Evolutionary conservation across 257 asterid species (phyloP).

Genomic region (Nicotiana attenuata): DNA sequence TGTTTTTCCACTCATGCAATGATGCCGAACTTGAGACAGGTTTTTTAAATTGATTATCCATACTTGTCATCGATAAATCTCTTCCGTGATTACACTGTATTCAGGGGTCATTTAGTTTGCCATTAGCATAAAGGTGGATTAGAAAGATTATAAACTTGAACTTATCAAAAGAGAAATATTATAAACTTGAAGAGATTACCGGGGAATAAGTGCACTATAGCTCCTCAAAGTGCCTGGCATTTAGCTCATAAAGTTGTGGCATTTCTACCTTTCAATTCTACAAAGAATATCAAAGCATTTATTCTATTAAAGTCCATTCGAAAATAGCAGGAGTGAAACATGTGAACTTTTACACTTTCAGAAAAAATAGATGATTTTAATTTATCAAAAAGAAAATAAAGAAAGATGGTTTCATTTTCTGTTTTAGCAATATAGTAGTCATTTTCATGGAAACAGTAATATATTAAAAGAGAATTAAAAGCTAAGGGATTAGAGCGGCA

Average conservation of each 20-base stretch:
- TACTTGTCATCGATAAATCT: not conserved
- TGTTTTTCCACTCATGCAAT: conserved; percentile 78
- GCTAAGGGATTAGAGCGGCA: not conserved
- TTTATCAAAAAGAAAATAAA: not conserved
- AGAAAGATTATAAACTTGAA: not conserved
- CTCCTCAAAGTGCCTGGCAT: not conserved
- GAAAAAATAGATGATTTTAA: not conserved
- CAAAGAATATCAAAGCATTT: not conserved
- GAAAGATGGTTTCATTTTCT: not conserved
- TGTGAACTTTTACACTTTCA: not conserved
- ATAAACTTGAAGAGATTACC: not conserved
- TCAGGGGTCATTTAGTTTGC: not conserved
- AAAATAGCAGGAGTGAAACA: not conserved
- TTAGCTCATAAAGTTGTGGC: not conserved
- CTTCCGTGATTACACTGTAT: not conserved
- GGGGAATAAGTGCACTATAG: not conserved
- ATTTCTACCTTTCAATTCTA: not conserved
- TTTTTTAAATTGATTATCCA: conserved; percentile 16
- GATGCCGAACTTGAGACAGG: conserved; percentile 89
- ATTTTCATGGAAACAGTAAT: not conserved
- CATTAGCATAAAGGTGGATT: not conserved
- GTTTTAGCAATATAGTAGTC: not conserved
- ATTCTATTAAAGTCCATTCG: not conserved
- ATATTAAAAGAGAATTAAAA: not conserved
- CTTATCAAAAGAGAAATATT: not conserved